Evolutionary conservation across 441 rosid genomes (phyloP), one percentile per base, ranked within the genome.

Genomic region (Erodium chrysanthum): DNA sequence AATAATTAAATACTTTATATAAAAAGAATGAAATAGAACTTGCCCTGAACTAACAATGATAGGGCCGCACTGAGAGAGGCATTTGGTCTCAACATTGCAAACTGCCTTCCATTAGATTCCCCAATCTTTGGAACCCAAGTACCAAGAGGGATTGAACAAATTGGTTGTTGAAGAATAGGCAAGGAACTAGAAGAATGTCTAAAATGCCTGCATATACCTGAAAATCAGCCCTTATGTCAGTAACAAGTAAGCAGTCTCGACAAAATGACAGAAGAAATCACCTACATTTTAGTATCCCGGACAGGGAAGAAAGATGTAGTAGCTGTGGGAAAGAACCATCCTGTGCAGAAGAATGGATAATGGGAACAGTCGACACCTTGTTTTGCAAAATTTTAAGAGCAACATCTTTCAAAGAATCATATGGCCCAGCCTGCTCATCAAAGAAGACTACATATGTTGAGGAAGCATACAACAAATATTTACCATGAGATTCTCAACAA

Each of bases 171-270:
- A 66, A 86, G 83, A 71, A 86, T 66, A 7, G 91, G 88, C 76
- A 86, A 71, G 5, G 87, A 75, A 71, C 76, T 71, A 48, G 87
- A 73, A 76, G 79, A 84, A 68, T 84, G 82, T 68, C 82, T 81
- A 72, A 86, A 86, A 68, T 86, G 76, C 76, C 91, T 81, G 78
- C 88, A 86, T 70, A 86, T 70, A 71, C 87, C 91, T 86, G 83
- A 65, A 70, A 71, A 73, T 23, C 31, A 61, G 64, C 42, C 35
- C 71, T 62, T 54, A 5, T 17, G 73, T 83, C 58, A 77, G 81
- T 63, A 67, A 69, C 33, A 63, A 68, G 35, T 37, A 62, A 35
- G 42, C 10, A 9, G 37, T 7, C 25, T 68, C 66, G 2, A 66
- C 59, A 66, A 52, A 56, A 23, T 25, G 11, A 66, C 74, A 44